A percentile compares a stretch with the other conserved stretches of the same genome.
Evolutionary conservation across 176 grass and related monocot species (phyloP).

Genomic region (Chrysopogon serrulatus): DNA sequence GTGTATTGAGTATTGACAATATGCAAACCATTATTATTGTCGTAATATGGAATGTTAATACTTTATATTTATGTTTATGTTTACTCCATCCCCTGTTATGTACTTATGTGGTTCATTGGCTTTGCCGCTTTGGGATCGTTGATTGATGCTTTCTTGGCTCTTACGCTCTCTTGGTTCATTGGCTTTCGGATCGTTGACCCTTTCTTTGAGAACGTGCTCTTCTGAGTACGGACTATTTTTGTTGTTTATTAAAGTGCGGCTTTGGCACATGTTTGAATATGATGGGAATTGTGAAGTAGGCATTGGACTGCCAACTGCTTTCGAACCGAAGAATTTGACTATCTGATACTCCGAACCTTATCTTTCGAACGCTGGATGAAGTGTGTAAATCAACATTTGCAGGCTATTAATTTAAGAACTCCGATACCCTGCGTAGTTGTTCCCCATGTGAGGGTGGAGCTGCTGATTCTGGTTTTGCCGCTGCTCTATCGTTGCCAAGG

Average conservation of each 20-base stretch:
- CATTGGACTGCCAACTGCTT: neutral
- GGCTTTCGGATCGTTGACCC: neutral
- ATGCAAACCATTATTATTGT: neutral
- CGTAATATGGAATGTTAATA: neutral
- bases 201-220: neutral
- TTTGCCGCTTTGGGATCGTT: too few relatives aligned
- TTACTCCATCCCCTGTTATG: too few relatives aligned
- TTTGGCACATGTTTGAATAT: neutral
- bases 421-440: neutral
- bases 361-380: neutral
- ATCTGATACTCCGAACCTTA: neutral
- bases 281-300: neutral
- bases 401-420: neutral
- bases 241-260: neutral
- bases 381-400: too few relatives aligned
- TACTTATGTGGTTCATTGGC: neutral
- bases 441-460: neutral
- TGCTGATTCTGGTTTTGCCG: slow-evolving; percentile 33
- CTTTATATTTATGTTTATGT: too few relatives aligned
- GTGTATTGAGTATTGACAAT: neutral
- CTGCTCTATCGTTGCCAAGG: slow-evolving; percentile 37
- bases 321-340: neutral
- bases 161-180: neutral
- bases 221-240: neutral
- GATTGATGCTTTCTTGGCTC: neutral